These are phyloP conservation scores for Schoenoplectus tabernaemontani DNA, from an alignment of 202 grass and related monocot species.

Conservation along the genomic window DNA sequence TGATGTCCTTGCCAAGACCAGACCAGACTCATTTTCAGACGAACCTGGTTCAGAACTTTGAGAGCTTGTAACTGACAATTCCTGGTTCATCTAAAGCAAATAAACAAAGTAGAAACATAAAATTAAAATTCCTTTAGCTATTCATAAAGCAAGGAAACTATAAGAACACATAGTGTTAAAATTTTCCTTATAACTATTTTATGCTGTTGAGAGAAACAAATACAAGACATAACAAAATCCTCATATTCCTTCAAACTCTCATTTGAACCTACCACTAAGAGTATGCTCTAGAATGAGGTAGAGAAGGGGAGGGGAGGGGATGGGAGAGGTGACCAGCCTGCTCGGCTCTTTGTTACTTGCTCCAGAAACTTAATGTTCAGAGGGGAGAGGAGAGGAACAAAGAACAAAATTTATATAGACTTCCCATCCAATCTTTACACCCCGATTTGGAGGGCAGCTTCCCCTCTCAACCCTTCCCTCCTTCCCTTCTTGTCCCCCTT, in stretches of 20 bases:
- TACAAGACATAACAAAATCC: neutral
- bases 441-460: too few species aligned
- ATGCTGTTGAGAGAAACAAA: neutral
- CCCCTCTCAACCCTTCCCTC: too few species aligned
- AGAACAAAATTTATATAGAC: too few species aligned
- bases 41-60: conserved; percentile 36
- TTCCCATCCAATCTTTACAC: too few species aligned
- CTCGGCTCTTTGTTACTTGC: too few species aligned
- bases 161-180: neutral
- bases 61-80: conserved; percentile 46
- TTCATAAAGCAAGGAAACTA: neutral
- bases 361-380: too few species aligned
- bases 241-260: neutral
- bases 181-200: neutral
- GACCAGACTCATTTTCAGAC: conserved; percentile 43
- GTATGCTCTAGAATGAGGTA: too few species aligned
- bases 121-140: neutral
- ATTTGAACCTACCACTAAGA: neutral
- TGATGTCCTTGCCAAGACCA: conserved; percentile 34
- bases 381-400: too few species aligned
- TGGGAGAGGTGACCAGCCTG: too few species aligned
- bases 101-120: conserved; percentile 6
- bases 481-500: too few species aligned
- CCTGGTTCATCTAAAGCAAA: conserved; percentile 43
- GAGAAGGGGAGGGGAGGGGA: too few species aligned